Evolutionary conservation across 176 grass and related monocot genomes (phyloP).

Genomic region (Luzula sylvatica): DNA sequence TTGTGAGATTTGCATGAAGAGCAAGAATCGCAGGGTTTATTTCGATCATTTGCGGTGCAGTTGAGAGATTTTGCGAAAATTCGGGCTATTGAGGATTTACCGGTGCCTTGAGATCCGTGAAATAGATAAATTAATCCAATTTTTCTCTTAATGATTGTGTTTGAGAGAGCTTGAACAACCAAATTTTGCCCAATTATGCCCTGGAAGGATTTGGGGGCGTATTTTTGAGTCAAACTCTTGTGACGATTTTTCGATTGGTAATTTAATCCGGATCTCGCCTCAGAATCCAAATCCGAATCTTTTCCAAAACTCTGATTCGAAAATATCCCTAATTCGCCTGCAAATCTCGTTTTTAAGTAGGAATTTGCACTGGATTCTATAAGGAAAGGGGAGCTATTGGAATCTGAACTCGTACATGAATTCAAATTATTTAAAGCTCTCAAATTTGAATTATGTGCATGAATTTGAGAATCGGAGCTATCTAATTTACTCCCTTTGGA

Average conservation of each 20-base stretch:
- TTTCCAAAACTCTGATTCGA: constrained; percentile 56
- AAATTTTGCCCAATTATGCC: constrained; percentile 73
- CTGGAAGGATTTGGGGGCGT: constrained; percentile 63
- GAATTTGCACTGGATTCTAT: constrained; percentile 28
- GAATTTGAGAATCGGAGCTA: constrained; percentile 19
- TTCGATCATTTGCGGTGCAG: constrained; percentile 46
- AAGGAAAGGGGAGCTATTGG: constrained; percentile 56
- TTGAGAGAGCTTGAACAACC: constrained; percentile 82
- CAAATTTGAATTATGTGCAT: constrained; percentile 24
- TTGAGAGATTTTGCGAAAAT: constrained; percentile 82
- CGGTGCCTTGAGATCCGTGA: constrained; percentile 76
- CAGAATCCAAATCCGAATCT: constrained; percentile 43
- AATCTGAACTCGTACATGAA: constrained; percentile 62
- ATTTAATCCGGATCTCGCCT: constrained; percentile 8
- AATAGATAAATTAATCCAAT: constrained; percentile 63
- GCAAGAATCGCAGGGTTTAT: constrained; percentile 60
- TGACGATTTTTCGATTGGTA: constrained; percentile 38
- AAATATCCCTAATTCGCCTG: constrained; percentile 72
- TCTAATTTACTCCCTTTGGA: constrained; percentile 38
- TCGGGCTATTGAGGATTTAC: constrained; percentile 71
- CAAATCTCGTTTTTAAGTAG: constrained; percentile 34
- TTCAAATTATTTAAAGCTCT: constrained; percentile 41
- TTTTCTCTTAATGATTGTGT: constrained; percentile 54
- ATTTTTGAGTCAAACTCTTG: constrained; percentile 62
- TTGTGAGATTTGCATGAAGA: constrained; percentile 63